Conservation (phyloP, 2,329 filamentous ascomycete species). For the Cercospora sojina region DNA sequence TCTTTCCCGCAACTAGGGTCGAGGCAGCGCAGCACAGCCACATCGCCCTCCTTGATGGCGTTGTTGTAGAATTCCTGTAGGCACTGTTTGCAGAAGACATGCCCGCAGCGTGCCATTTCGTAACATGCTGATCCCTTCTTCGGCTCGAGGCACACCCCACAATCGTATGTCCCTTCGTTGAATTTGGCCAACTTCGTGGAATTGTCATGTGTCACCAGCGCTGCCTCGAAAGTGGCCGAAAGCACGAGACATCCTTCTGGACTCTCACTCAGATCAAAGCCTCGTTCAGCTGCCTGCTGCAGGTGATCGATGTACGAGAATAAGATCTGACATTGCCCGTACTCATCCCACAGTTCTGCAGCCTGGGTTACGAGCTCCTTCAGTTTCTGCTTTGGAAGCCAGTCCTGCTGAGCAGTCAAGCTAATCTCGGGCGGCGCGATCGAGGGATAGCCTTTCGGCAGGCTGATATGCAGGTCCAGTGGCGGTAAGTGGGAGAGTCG, state of each 20-base stretch:
- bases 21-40: constrained; percentile 76
- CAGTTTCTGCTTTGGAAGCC: constrained; percentile 52
- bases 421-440: constrained; percentile 51
- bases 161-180: constrained; percentile 80
- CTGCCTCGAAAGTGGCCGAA: constrained; percentile 58
- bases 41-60: constrained; percentile 80
- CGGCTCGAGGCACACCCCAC: constrained; percentile 84
- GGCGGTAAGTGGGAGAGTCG: constrained; percentile 58
- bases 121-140: constrained; percentile 80
- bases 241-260: constrained; percentile 48
- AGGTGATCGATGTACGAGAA: constrained; percentile 62
- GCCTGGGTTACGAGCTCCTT: constrained; percentile 50
- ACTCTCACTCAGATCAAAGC: constrained; percentile 51
- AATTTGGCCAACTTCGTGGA: constrained; percentile 73
- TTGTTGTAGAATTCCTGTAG: constrained; percentile 86
- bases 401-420: constrained; percentile 51
- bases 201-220: constrained; percentile 75
- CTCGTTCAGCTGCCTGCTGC: constrained; percentile 57
- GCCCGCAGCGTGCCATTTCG: constrained; percentile 75
- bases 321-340: constrained; percentile 56
- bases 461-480: constrained; percentile 52
- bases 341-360: constrained; percentile 58
- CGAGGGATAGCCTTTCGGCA: constrained; percentile 59
- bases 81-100: constrained; percentile 89
- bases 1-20: constrained; percentile 67